Percentiles rank a stretch among this genome's conserved stretches.
phyloP scores from a whole-genome alignment of 257 asterid genomes.

The Dorcoceras hygrometricum region DNA sequence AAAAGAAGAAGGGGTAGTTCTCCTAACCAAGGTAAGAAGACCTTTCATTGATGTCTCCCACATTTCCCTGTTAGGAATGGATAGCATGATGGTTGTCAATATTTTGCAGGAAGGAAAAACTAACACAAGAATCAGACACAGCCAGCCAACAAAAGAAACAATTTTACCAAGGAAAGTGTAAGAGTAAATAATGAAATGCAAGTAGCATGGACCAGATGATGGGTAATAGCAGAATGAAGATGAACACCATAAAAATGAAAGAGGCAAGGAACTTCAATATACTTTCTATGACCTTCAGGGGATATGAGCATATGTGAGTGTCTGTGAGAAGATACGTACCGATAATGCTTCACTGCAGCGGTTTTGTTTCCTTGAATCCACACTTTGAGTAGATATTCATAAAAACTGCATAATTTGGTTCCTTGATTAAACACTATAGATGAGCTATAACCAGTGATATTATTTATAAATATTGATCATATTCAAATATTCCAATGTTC shows the following conservation, averaged over 20 bases:
- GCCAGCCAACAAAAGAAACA: background rate
- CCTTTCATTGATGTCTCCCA: slow-evolving; percentile 99
- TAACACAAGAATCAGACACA: background rate
- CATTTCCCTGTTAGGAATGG: slow-evolving; percentile 69
- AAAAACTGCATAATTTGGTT: slow-evolving; percentile 64
- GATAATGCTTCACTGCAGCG: slow-evolving; percentile 70
- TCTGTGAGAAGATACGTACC: slow-evolving; percentile 43
- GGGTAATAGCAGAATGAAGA: slow-evolving; percentile 12
- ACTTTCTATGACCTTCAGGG: slow-evolving; percentile 5
- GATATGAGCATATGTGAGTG: background rate
- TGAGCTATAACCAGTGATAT: slow-evolving; percentile 19
- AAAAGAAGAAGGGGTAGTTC: slow-evolving; percentile 85
- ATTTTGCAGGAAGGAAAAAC: slow-evolving; percentile 20
- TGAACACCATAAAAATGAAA: slow-evolving; percentile 6
- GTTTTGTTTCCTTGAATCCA: slow-evolving; percentile 99
- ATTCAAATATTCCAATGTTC: background rate
- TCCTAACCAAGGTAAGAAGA: slow-evolving; percentile 86
- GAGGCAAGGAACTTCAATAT: slow-evolving; percentile 12
- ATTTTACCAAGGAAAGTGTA: background rate
- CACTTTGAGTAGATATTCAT: slow-evolving; percentile 93
- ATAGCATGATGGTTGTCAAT: slow-evolving; percentile 16
- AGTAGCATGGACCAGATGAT: background rate
- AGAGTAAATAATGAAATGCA: background rate
- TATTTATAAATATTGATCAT: slow-evolving; percentile 18
- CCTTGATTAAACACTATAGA: slow-evolving; percentile 21